Base-by-base conservation (phyloP, 768 basidiomycete species). In the Lentinula lateritia region DNA sequence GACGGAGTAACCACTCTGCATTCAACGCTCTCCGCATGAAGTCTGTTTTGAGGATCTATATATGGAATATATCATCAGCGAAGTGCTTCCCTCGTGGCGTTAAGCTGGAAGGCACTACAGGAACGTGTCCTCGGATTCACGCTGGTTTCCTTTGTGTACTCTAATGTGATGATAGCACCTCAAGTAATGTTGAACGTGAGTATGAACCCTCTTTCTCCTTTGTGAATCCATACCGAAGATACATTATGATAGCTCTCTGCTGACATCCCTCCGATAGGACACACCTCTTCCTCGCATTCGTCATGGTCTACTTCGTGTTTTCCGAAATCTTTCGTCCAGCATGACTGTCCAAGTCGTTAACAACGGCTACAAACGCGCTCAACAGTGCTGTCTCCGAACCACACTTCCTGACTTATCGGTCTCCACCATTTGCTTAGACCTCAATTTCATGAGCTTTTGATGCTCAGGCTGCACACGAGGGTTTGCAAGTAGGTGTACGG, bases 1-100 rank as follows among this genome's bases (percentile, higher is more conserved):
- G 95, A 3, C 80, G 95, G 18, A 85, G 91, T 66, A 86, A 91
- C 57, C 98, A 96, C 71, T 66, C 82, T 5, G 77, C 86, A 15
- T 74, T 85, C 20, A 90, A 92, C 5, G 87, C 89, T 8, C 74
- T 98, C 50, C 90, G 95, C 38, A 97, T 95, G 0, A 98, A 98
- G 69, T 96, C 95, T 6, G 95, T 77, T 82, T 63, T 23, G 2
- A 90, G 91, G 0, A 60, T 95, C 8, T 93, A 93, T 68, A 72
- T 95, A 18, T 71, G 75, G 45, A 68, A 71, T 23, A 97, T 16
- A 75, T 94, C 58, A 76, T 98, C 2, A 92, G 94, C 1, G 92
- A 89, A 45, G 86, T 93, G 0, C 28, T 56, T 28, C 32, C 23
- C 2, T 28, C 28, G 9, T 15, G 16, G 23, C 76, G 80, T 0